phyloP scores from a whole-genome alignment of 345 rosid species.

The Eucalyptus viminalis region DNA sequence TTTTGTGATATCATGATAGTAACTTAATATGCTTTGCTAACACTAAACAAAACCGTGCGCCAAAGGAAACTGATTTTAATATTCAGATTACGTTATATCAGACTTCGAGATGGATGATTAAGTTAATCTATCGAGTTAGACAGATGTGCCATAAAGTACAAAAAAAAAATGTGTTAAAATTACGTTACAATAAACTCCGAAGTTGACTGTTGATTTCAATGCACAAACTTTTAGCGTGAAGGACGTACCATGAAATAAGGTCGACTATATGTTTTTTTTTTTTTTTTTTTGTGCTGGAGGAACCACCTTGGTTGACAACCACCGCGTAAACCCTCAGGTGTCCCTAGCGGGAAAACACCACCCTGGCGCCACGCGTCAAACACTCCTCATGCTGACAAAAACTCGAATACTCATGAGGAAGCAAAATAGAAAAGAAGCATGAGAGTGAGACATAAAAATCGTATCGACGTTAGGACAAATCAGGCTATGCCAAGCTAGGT shows the following conservation, averaged over 20 bases:
- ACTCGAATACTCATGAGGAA: rapidly evolving
- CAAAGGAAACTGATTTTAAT: not conserved
- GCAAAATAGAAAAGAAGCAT: not conserved
- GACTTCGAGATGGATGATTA: not conserved
- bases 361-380: too few relatives aligned
- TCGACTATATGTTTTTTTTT: too few relatives aligned
- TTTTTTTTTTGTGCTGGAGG: too few relatives aligned
- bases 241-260: not conserved
- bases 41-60: not conserved
- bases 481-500: not conserved
- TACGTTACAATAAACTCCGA: not conserved
- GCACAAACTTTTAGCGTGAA: not conserved
- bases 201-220: not conserved
- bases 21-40: not conserved
- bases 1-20: not conserved
- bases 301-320: too few relatives aligned
- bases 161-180: not conserved
- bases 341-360: too few relatives aligned
- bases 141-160: rapidly evolving
- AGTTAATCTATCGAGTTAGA: not conserved
- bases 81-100: not conserved
- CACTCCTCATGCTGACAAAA: not conserved
- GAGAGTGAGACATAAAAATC: not conserved
- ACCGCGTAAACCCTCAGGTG: too few relatives aligned
- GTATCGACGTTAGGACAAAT: not conserved